Evolutionary conservation across 208 protist genomes (phyloP), one percentile per base, ranked within the genome.

Genomic region (Trypanosoma boissoni): DNA sequence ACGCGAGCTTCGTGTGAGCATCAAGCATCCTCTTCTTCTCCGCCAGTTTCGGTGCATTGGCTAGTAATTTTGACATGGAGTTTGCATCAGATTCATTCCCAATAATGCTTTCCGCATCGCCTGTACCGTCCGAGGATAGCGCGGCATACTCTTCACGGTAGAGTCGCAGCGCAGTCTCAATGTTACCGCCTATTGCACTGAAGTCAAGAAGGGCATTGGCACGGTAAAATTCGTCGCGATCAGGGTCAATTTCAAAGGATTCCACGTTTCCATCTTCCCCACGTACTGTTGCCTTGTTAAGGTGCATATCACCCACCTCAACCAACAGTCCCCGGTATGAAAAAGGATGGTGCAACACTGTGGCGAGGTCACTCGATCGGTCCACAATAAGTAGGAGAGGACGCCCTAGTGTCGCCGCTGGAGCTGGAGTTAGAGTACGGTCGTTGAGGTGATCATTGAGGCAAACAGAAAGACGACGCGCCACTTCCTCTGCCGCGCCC

Each of bases 341-440:
- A 69, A 93, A 96, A 9, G 87, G 86, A 72, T 96, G 91, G 68
- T 92, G 83, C 28, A 96, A 72, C 27, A 80, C 78, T 12, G 82
- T 83, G 21, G 87, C 80, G 23, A 96, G 48, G 66, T 96, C 91
- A 49, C 68, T 85, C 20, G 74, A 57, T 21, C 91, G 84, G 55
- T 96, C 91, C 9, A 83, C 77, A 24, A 96, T 58, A 49, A 96
- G 74, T 10, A 96, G 73, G 58, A 96, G 64, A 44, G 91, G 86
- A 14, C 90, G 72, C 14, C 83, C 80, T 64, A 88, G 73, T 48
- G 76, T 58, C 9, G 75, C 80, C 3, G 75, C 66, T 41, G 86
- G 64, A 3, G 76, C 72, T 12, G 80, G 78, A 9, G 59, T 72
- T 43, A 92, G 71, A 31, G 78, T 78, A 7, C 79, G 74, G 45